These are phyloP conservation scores for Lathyrus oleraceus DNA, from an alignment of 306 rosid species.

Conservation along the genomic window DNA sequence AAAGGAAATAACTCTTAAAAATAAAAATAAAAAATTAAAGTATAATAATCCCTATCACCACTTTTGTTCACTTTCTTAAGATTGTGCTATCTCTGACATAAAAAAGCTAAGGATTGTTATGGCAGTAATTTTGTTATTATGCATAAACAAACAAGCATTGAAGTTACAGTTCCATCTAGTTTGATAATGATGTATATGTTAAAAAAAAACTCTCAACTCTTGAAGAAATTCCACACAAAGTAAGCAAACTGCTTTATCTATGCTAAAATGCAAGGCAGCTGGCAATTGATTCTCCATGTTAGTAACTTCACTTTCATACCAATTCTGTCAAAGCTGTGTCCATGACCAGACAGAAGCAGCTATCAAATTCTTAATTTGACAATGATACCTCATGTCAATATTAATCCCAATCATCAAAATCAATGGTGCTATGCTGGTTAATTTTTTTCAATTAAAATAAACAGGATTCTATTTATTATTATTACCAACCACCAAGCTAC, in stretches of 20 bases:
- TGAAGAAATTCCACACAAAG: slow-evolving; percentile 27
- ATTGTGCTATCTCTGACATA: slow-evolving; percentile 48
- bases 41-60: slow-evolving; percentile 3
- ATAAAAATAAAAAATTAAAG: slow-evolving; percentile 33
- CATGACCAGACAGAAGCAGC: slow-evolving; percentile 26
- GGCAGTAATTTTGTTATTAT: slow-evolving; percentile 24
- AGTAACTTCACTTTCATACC: slow-evolving; percentile 37
- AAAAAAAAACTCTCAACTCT: slow-evolving; percentile 15
- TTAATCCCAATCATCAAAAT: slow-evolving; percentile 30
- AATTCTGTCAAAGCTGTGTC: slow-evolving; percentile 38
- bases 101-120: slow-evolving; percentile 35
- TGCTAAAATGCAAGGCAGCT: slow-evolving; percentile 34
- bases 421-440: neutral
- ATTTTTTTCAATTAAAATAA: neutral
- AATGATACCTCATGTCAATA: slow-evolving; percentile 29
- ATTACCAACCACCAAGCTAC: slow-evolving; percentile 40
- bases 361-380: slow-evolving; percentile 39
- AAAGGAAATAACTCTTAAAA: neutral
- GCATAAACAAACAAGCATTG: neutral
- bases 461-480: slow-evolving; percentile 43
- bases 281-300: slow-evolving; percentile 38
- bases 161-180: slow-evolving; percentile 35
- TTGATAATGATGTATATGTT: slow-evolving; percentile 32
- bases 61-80: slow-evolving; percentile 40
- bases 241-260: slow-evolving; percentile 28